These are phyloP conservation scores for Flaveria ramosissima DNA, from an alignment of 129 eudicot species.

Conservation along the genomic window DNA sequence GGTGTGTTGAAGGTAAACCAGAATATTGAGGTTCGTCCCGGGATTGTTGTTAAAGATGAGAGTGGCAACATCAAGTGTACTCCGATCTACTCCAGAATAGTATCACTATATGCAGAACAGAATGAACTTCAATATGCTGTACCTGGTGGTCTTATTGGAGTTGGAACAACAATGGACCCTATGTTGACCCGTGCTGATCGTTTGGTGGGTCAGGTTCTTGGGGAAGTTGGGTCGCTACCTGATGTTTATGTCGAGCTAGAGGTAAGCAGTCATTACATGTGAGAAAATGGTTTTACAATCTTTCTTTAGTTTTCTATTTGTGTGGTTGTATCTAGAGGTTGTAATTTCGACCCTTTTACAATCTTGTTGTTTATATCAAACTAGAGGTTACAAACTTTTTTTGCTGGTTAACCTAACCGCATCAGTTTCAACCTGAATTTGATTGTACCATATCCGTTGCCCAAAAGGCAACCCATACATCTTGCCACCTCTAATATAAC, in stretches of 20 bases:
- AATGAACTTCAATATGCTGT: conserved; percentile 95
- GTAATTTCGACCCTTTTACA: no score
- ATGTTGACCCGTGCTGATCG: conserved; percentile 98
- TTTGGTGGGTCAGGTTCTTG: conserved; percentile 96
- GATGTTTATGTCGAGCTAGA: conserved; percentile 92
- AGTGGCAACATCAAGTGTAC: conserved; percentile 91
- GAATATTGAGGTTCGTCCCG: conserved; percentile 89
- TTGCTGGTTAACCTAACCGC: no score
- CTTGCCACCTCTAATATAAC: no score
- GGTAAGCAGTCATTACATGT: conserved; percentile 40
- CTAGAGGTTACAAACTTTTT: conserved; percentile 58
- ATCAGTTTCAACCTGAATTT: no score
- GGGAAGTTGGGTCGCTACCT: conserved; percentile 97
- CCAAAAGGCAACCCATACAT: no score
- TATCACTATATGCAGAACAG: conserved; percentile 89
- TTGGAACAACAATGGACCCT: conserved; percentile 99
- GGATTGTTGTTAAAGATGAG: conserved; percentile 92
- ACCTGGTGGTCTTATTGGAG: conserved; percentile 99
- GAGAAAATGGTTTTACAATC: no score
- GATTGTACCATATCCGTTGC: no score
- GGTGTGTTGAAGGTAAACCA: conserved; percentile 98
- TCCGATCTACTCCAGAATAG: conserved; percentile 94
- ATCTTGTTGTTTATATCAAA: conserved; percentile 87
- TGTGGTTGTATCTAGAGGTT: neutral
- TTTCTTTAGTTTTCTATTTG: conserved; percentile 34